Base-by-base conservation (phyloP, 2,329 filamentous ascomycete species). In the Penicillium sp. region DNA sequence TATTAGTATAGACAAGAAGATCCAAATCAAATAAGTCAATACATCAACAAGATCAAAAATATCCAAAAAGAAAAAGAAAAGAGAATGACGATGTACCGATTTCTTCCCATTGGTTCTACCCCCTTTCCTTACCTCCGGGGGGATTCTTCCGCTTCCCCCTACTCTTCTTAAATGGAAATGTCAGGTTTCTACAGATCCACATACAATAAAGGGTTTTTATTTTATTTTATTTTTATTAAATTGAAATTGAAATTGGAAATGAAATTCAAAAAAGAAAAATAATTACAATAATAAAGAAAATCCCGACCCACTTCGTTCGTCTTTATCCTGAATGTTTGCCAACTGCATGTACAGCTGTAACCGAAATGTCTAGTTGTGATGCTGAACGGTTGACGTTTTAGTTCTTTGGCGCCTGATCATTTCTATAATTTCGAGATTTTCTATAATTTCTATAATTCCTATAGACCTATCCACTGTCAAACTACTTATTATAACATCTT, bases 291-390 rank as follows among this genome's bases (percentile, higher is more conserved):
- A 49, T 34, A 52, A 52, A 53, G 44, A 52, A 51, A 54, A 29
- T 43, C 40, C 40, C 22, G 51, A 56, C 55, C 61, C 63, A 63
- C 62, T 54, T 55, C 52, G 48, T 54, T 51, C 54, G 49, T 56
- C 56, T 60, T 57, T 63, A 61, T 60, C 58, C 62, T 64, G 53
- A 55, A 57, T 66, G 63, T 65, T 67, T 67, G 64, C 58, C 54
- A 55, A 63, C 60, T 63, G 62, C 61, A 63, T 64, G 59, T 64
- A 64, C 64, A 66, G 64, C 62, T 65, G 64, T 63, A 61, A 65
- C 62, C 62, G 56, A 62, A 65, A 65, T 62, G 57, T 53, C 43
- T 38, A 54, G 40, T 49, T 50, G 54, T 54, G 53, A 63, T 63
- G 53, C 50, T 61, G 58, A 61, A 63, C 61, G 56, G 57, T 66